A percentile compares a stretch with the other conserved stretches of the same genome.
Conservation (phyloP, 495 filamentous ascomycete genomes). For the Daldinia decipiens region DNA sequence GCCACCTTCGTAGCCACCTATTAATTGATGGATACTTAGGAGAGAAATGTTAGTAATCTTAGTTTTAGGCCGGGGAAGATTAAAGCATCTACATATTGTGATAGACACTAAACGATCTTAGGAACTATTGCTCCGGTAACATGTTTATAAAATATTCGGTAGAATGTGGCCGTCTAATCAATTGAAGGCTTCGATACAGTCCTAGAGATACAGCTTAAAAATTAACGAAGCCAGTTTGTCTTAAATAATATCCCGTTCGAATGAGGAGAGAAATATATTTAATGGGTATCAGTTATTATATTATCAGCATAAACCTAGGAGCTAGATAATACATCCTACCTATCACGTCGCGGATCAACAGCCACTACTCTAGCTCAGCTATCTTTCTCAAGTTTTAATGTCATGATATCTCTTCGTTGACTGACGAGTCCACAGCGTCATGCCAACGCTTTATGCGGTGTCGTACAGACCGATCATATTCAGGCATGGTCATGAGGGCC, state of each 20-base stretch:
- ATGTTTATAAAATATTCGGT: not conserved
- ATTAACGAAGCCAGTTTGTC: too few relatives aligned
- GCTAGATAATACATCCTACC: not conserved
- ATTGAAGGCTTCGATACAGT: too few relatives aligned
- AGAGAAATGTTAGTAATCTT: not conserved
- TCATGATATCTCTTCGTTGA: constrained; percentile 23
- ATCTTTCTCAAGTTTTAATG: constrained; percentile 17
- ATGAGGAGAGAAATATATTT: too few relatives aligned
- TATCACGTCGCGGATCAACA: not conserved
- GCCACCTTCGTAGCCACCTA: not conserved
- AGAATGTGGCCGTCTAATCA: too few relatives aligned
- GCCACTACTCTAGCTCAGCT: not conserved
- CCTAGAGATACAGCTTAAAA: too few relatives aligned
- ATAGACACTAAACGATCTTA: not conserved
- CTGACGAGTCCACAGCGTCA: constrained; percentile 30
- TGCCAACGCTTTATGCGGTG: constrained; percentile 40
- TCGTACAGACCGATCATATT: constrained; percentile 47
- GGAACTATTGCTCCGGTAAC: not conserved
- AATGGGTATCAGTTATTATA: too few relatives aligned
- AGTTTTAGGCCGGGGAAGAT: not conserved
- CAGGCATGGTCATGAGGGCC: constrained; percentile 52
- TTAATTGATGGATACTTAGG: not conserved
- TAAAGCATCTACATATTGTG: not conserved
- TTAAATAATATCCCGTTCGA: too few relatives aligned
- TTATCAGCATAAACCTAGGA: not conserved